phyloP scores from a whole-genome alignment of 257 asterid species.

The Coffea eugenioides region DNA sequence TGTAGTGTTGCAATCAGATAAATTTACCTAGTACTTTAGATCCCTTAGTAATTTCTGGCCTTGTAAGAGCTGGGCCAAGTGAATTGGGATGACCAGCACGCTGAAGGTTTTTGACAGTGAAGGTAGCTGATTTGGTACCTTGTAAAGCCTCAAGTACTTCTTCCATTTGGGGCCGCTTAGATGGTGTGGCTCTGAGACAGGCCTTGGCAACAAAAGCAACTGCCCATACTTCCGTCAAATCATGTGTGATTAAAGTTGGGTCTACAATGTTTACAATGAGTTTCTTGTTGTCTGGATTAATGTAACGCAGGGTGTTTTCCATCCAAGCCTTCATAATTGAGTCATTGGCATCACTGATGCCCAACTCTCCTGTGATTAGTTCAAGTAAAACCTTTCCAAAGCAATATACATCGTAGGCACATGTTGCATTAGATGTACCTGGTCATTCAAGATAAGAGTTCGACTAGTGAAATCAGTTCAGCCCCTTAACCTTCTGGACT shows the following conservation, averaged over 20 bases:
- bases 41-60: background rate
- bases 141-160: constrained; percentile 72
- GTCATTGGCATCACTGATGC: background rate
- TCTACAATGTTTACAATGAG: background rate
- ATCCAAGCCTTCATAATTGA: constrained; percentile 28
- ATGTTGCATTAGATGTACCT: constrained; percentile 5
- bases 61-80: constrained; percentile 54
- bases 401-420: constrained; percentile 16
- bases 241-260: background rate
- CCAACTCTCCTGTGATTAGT: constrained; percentile 1
- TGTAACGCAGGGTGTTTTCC: constrained; percentile 17
- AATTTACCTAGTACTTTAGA: background rate
- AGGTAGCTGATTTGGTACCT: constrained; percentile 49
- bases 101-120: constrained; percentile 62
- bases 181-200: constrained; percentile 1
- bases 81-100: constrained; percentile 37
- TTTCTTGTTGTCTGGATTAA: constrained; percentile 25
- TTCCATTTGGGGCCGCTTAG: constrained; percentile 53
- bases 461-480: background rate
- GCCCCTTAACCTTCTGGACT: background rate
- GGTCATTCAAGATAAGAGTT: background rate
- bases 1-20: background rate
- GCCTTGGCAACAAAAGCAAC: constrained; percentile 7
- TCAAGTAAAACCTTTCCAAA: constrained; percentile 20
- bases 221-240: background rate